Conservation (phyloP, 768 basidiomycete genomes). For the Termitomyces bulborhizus region DNA sequence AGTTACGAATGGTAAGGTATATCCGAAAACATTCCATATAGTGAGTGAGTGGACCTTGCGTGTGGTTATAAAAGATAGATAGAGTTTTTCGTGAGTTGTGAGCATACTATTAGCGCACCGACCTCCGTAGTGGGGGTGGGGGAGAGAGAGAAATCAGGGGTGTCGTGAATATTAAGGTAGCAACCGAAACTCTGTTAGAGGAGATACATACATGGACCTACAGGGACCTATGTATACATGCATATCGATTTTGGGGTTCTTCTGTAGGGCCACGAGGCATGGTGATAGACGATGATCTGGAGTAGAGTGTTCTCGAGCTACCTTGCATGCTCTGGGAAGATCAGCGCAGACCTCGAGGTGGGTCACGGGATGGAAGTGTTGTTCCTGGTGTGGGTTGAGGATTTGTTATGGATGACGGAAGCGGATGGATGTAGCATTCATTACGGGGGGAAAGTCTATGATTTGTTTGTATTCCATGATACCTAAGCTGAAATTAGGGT, state of each 20-base stretch:
- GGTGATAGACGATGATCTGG: slow-evolving; percentile 3
- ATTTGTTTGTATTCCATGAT: background rate
- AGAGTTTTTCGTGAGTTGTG: no score
- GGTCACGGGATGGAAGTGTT: background rate
- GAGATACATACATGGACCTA: background rate
- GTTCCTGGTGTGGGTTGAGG: background rate
- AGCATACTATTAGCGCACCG: no score
- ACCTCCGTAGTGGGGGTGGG: no score
- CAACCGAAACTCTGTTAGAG: background rate
- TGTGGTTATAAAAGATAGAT: no score
- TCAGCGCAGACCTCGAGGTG: slow-evolving; percentile 5
- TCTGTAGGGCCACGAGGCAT: slow-evolving; percentile 1
- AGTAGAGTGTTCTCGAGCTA: background rate
- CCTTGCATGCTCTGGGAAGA: background rate
- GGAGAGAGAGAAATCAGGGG: background rate
- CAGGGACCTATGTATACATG: background rate
- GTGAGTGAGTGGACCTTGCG: background rate
- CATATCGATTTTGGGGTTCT: background rate
- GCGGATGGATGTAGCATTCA: no score
- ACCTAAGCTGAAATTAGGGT: background rate
- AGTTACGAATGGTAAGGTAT: background rate
- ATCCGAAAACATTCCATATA: background rate
- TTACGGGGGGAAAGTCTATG: background rate
- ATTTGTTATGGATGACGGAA: no score
- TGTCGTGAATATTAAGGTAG: background rate